Conservation (phyloP, 2,329 filamentous ascomycete species). For the Calonectria naviculata region DNA sequence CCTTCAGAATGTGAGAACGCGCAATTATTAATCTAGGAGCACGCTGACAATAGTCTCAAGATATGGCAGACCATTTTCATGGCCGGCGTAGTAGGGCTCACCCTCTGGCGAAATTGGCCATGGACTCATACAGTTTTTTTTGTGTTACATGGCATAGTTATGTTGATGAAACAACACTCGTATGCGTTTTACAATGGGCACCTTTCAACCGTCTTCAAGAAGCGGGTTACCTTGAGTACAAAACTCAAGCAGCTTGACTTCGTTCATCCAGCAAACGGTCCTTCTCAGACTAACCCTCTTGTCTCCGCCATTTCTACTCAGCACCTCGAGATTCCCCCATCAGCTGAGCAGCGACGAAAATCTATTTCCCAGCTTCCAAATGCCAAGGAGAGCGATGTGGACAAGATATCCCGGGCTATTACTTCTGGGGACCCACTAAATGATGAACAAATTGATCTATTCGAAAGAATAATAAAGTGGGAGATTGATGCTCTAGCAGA, state of each 20-base stretch:
- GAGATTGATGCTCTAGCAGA: constrained; percentile 74
- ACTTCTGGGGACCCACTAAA: constrained; percentile 70
- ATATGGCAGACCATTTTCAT: constrained; percentile 78
- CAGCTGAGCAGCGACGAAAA: constrained; percentile 55
- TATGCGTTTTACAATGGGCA: constrained; percentile 85
- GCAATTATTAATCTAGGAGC: no score
- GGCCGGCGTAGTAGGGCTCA: constrained; percentile 70
- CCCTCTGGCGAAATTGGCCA: constrained; percentile 79
- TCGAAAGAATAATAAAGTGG: constrained; percentile 72
- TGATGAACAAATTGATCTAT: constrained; percentile 70
- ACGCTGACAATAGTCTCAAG: constrained; percentile 43
- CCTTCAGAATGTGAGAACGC: constrained; percentile 69
- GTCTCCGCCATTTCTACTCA: constrained; percentile 56
- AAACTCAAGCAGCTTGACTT: constrained; percentile 69
- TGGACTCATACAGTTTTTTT: constrained; percentile 88
- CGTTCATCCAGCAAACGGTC: constrained; percentile 57
- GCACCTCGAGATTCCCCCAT: constrained; percentile 55
- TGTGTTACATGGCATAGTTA: constrained; percentile 77
- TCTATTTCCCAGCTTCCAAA: constrained; percentile 48
- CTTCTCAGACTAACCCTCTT: constrained; percentile 54
- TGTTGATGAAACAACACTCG: constrained; percentile 88
- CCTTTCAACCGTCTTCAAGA: constrained; percentile 69
- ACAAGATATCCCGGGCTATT: constrained; percentile 70
- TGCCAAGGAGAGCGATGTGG: constrained; percentile 64
- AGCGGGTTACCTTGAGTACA: constrained; percentile 54